Conservation (phyloP, 2,329 filamentous ascomycete genomes). For the Verticillium zaregamsianum region DNA sequence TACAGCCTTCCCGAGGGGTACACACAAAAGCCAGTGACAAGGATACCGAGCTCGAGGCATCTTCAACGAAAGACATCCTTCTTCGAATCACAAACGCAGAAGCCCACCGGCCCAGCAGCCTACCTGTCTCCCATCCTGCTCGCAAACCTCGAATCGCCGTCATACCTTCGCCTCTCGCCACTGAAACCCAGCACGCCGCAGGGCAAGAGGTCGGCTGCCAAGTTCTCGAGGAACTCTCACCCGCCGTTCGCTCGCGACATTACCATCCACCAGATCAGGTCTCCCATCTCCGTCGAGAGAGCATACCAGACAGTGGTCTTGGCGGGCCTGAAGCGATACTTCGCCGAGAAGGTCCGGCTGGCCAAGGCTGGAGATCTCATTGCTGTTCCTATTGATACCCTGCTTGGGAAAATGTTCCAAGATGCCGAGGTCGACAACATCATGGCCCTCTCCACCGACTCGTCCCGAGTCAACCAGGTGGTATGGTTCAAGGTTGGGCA, state of each 20-base stretch:
- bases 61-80: constrained; percentile 53
- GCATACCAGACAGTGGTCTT: constrained; percentile 82
- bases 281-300: constrained; percentile 81
- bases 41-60: constrained; percentile 52
- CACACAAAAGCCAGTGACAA: constrained; percentile 54
- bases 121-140: constrained; percentile 85
- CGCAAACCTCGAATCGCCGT: constrained; percentile 75
- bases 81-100: constrained; percentile 65
- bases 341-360: constrained; percentile 76
- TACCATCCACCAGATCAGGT: constrained; percentile 82
- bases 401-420: constrained; percentile 76
- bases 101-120: constrained; percentile 52
- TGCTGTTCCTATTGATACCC: constrained; percentile 83
- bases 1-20: constrained; percentile 83
- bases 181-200: constrained; percentile 51
- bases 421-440: constrained; percentile 74
- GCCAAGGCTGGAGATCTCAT: constrained; percentile 85
- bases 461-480: constrained; percentile 51
- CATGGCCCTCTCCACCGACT: constrained; percentile 45
- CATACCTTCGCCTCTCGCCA: constrained; percentile 74
- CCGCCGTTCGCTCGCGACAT: constrained; percentile 69
- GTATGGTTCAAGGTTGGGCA: constrained; percentile 93
- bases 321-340: constrained; percentile 81
- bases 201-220: constrained; percentile 48
- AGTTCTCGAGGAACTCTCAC: constrained; percentile 49